Evolutionary conservation across 2,329 filamentous ascomycete species (phyloP).

Genomic region (Venturia oleaginea): DNA sequence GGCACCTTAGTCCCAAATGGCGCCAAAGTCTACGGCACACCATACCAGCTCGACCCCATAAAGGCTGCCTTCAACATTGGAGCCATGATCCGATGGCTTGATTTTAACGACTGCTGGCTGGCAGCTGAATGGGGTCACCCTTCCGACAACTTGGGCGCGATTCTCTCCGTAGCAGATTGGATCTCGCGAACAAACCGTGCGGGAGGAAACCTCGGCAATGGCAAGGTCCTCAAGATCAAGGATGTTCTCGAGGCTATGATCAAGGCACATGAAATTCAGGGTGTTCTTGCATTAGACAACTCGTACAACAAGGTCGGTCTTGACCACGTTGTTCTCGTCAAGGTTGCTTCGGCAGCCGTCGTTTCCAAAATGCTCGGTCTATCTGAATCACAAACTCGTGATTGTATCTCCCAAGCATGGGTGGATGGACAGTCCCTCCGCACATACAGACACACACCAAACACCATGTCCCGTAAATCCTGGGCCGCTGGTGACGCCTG

Average conservation of each 20-base stretch:
- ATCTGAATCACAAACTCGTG: constrained; percentile 80
- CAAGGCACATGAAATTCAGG: constrained; percentile 98
- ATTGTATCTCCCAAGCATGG: constrained; percentile 94
- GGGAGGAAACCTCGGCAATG: constrained; percentile 60
- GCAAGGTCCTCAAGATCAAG: constrained; percentile 76
- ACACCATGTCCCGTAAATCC: constrained; percentile 99
- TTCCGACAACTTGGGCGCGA: constrained; percentile 94
- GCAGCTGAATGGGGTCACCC: constrained; percentile 98
- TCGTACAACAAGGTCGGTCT: constrained; percentile 98
- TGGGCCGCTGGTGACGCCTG: constrained; percentile 98
- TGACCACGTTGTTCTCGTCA: constrained; percentile 96
- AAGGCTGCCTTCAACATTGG: constrained; percentile 98
- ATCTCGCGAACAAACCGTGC: constrained; percentile 88
- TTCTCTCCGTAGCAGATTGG: constrained; percentile 95
- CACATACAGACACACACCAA: constrained; percentile 94
- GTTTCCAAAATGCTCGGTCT: constrained; percentile 93
- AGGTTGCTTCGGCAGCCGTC: constrained; percentile 90
- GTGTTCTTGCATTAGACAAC: constrained; percentile 92
- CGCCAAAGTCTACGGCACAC: constrained; percentile 80
- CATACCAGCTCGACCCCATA: constrained; percentile 89
- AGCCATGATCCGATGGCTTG: constrained; percentile 96
- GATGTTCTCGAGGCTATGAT: constrained; percentile 97
- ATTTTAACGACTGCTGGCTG: constrained; percentile 99
- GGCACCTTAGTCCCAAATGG: constrained; percentile 90
- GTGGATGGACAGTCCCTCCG: constrained; percentile 92